Evolutionary conservation across 139 green algal genomes (phyloP), one percentile per base, ranked within the genome.

Genomic region (Chara braunii): DNA sequence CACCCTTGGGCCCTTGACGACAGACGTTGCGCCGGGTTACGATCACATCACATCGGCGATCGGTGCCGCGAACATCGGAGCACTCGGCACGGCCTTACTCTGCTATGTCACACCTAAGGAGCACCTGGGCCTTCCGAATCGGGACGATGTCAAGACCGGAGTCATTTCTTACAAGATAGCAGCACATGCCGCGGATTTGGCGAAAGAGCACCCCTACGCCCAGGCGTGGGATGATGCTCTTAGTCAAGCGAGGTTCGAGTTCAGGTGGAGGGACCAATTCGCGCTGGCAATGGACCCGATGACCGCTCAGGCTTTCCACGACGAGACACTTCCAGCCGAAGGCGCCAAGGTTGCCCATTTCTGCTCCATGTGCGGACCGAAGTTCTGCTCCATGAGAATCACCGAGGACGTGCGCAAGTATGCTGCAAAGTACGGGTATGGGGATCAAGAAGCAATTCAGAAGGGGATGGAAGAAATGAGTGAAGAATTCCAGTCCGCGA

Each of bases 101-200:
- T 97, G 91, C 79, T 97, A 97, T 77, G 91, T 97, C 48, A 97
- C 91, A 0, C 91, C 91, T 9, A 97, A 97, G 85, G 91, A 97
- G 87, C 91, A 97, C 77, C 79, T 97, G 74, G 91, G 91, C 8
- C 84, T 97, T 77, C 91, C 91, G 14, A 75, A 94, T 74, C 71
- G 86, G 3, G 87, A 94, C 30, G 87, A 94, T 56, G 87, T 94
- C 23, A 94, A 94, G 76, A 61, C 73, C 36, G 88, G 91, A 33
- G 84, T 97, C 36, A 97, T 97, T 55, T 84, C 91, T 0, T 97
- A 97, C 84, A 97, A 97, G 84, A 95, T 97, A 64, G 91, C 91
- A 28, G 91, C 91, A 6, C 91, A 97, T 68, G 87, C 91, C 22
- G 84, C 91, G 6, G 91, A 97, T 74, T 83, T 97, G 63, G 90